Percentiles rank a stretch among this genome's conserved stretches.
Evolutionary conservation across 225 moss, liverwort and hornwort genomes (phyloP).

Genomic region (Marchantia polymorpha): DNA sequence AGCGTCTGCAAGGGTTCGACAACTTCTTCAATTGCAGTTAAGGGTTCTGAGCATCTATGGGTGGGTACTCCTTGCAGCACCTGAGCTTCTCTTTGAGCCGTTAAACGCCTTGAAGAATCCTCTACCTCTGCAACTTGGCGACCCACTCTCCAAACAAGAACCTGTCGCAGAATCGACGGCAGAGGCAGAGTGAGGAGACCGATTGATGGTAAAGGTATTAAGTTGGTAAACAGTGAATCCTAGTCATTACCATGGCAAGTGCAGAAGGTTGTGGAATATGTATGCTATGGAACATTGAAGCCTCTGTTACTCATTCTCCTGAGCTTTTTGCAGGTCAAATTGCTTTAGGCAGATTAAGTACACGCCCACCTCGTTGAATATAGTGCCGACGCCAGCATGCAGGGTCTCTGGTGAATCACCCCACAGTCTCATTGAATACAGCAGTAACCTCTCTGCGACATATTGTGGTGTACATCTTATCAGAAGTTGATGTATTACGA

Average conservation of each 20-base stretch:
- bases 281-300: background rate
- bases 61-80: slow-evolving; percentile 18
- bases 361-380: slow-evolving; percentile 78
- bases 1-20: slow-evolving; percentile 83
- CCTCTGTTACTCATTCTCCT: background rate
- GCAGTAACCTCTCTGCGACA: slow-evolving; percentile 65
- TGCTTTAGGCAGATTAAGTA: background rate
- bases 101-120: slow-evolving; percentile 25
- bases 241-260: background rate
- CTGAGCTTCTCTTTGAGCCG: slow-evolving; percentile 23
- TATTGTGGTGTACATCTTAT: background rate
- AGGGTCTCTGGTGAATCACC: slow-evolving; percentile 64
- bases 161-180: slow-evolving; percentile 39
- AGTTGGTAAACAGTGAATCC: background rate
- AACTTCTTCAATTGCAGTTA: slow-evolving; percentile 26
- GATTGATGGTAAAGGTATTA: background rate
- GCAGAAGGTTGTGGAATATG: background rate
- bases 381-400: slow-evolving; percentile 77
- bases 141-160: slow-evolving; percentile 74
- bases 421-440: slow-evolving; percentile 93
- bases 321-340: background rate
- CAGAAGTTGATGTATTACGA: background rate
- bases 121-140: slow-evolving; percentile 8
- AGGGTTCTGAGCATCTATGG: slow-evolving; percentile 14
- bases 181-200: too few species aligned